Evolutionary conservation across 164 flowering plant species (phyloP).

Genomic region (Berberis vulgaris): DNA sequence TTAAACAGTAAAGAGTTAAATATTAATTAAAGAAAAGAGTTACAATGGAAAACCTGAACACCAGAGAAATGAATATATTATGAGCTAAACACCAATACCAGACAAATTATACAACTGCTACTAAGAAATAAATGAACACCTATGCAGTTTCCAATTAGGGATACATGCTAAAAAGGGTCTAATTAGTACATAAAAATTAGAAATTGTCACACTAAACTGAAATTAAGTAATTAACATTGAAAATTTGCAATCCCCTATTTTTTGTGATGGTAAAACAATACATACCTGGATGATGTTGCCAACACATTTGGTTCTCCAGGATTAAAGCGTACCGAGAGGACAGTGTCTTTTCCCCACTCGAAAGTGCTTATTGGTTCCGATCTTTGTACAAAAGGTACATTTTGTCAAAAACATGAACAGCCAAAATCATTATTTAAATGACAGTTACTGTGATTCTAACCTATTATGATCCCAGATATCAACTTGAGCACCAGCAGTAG

Average conservation of each 20-base stretch:
- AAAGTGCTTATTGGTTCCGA: slow-evolving; percentile 83
- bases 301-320: slow-evolving; percentile 81
- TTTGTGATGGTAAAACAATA: neutral
- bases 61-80: no score
- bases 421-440: neutral
- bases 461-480: slow-evolving; percentile 97
- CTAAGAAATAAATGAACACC: no score
- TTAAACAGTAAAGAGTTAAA: no score
- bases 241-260: neutral
- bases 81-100: no score
- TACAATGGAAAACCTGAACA: no score
- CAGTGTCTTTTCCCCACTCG: slow-evolving; percentile 75
- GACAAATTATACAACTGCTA: no score
- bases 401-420: slow-evolving; percentile 6
- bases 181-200: no score
- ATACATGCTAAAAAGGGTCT: no score
- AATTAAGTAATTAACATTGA: neutral
- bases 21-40: no score
- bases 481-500: slow-evolving; percentile 92
- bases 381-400: slow-evolving; percentile 25
- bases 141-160: no score
- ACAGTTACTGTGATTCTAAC: slow-evolving; percentile 19
- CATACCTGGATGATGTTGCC: slow-evolving; percentile 80
- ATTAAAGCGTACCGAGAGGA: slow-evolving; percentile 74
- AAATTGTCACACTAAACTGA: no score